Base-by-base conservation (phyloP, 2,329 filamentous ascomycete species). In the Moelleriella libera region DNA sequence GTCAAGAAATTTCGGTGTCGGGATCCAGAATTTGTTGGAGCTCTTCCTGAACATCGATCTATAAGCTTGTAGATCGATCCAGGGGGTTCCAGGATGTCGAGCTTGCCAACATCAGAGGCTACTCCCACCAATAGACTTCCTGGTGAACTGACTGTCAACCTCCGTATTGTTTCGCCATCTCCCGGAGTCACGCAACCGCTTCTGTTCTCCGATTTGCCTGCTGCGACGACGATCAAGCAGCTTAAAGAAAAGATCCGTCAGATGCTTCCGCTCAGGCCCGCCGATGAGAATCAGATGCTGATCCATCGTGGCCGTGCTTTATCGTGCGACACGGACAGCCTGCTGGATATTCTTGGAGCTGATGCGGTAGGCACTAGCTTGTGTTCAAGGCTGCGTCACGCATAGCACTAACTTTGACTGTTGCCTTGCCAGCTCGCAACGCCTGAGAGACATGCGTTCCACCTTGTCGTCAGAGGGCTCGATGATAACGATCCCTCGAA, bases 271-370 rank as follows among this genome's bases (percentile, higher is more conserved):
- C 59, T 71, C 43, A 71, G 68, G 46, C 76, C 77, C 4, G 54
- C 68, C 12, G 69, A 78, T 50, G 69, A 76, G 34, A 68, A 72
- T 34, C 76, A 82, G 58, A 69, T 78, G 41, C 62, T 83, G 49
- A 82, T 83, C 39, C 72, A 82, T 55, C 68, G 74, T 41, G 79
- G 79, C 1, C 72, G 76, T 37, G 67, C 78, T 44, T 62, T 82
- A 44, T 59, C 66, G 31, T 70, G 70, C 45, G 76, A 80, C 39
- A 62, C 63, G 9, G 75, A 79, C 49, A 79, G 71, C 12, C 64
- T 83, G 62, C 57, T 69, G 29, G 70, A 77, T 39, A 61, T 82
- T 3, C 76, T 82, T 56, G 76, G 78, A 3, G 63, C 69, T 48
- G 71, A 77, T 50, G 61, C 66, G 47, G 75, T 79, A 65, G 53